phyloP scores from a whole-genome alignment of 2,329 filamentous ascomycete genomes.

The Xylariaceae sp. region DNA sequence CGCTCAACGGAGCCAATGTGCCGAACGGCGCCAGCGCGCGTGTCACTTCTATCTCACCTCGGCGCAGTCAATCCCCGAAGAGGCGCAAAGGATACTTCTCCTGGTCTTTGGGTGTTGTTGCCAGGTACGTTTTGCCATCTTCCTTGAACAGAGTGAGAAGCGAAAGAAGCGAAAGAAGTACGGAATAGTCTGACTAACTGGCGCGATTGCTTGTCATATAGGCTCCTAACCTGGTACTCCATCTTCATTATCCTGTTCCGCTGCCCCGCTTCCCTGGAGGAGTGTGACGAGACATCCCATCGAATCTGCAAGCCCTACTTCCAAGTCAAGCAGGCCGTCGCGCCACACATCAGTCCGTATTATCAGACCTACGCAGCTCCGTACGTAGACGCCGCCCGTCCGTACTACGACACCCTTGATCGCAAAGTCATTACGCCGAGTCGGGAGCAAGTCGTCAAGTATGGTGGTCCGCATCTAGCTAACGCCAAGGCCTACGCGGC shows the following conservation, averaged over 20 bases:
- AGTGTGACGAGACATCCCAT: constrained; percentile 65
- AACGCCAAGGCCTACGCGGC: constrained; percentile 61
- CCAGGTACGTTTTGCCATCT: constrained; percentile 38
- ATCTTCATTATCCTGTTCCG: constrained; percentile 75
- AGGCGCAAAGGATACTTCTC: constrained; percentile 32
- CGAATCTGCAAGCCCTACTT: constrained; percentile 80
- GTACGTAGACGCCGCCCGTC: constrained; percentile 69
- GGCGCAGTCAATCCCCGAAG: constrained; percentile 26
- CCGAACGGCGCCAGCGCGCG: constrained; percentile 36
- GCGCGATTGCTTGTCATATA: constrained; percentile 32
- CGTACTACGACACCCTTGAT: constrained; percentile 64
- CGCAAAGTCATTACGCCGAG: constrained; percentile 64
- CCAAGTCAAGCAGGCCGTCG: constrained; percentile 54
- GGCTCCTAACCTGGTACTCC: constrained; percentile 79
- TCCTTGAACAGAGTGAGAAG: no score
- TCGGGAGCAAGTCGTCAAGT: constrained; percentile 60
- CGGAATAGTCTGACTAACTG: constrained; percentile 2
- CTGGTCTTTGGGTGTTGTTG: constrained; percentile 44
- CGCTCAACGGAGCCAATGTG: constrained; percentile 26
- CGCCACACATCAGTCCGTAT: constrained; percentile 77
- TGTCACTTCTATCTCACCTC: constrained; percentile 30
- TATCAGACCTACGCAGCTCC: constrained; percentile 80
- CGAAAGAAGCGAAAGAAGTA: neutral
- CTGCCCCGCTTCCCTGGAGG: constrained; percentile 66
- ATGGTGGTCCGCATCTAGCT: constrained; percentile 68